Evolutionary conservation across 164 flowering plant species (phyloP), one percentile per base, ranked within the genome.

Genomic region (Liriodendron chinense): DNA sequence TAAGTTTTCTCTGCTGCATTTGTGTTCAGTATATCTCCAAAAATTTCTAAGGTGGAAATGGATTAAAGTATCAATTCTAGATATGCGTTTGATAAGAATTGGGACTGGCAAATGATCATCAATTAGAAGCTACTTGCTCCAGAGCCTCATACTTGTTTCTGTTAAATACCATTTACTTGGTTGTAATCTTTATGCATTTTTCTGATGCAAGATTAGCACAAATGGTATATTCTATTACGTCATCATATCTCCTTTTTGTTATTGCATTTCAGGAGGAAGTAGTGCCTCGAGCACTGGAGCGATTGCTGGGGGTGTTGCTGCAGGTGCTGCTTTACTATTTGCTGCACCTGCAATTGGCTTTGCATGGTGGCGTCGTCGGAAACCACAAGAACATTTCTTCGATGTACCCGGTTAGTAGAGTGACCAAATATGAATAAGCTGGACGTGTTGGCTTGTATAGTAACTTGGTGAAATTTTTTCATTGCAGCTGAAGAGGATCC

Each of bases 271-370:
- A 76, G 74, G 71, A 67, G 84, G 84, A 34, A 82, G n/a, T 72
- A 77, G 74, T 70, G 81, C 78, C 3, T 72, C 84, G 64, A 82
- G 82, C 76, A 86, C 86, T 65, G 88, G 85, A 72, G 84, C 84
- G 3, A 86, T 84, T 76, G 85, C 86, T 69, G 88, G 86, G 57
- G 88, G 85, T 47, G 88, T 86, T 73, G 88, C 86, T 72, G 86
- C 83, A 63, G 88, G 86, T 78, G 88, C 85, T 70, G 88, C 86
- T 67, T 70, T 86, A 47, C 68, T 86, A 47, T 84, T 86, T 81
- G 86, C 86, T 77, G 86, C 84, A 34, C 87, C 84, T 72, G 87
- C 85, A 16, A 78, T 86, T 76, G 88, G 81, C 25, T 80, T 86
- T 81, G 84, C 84, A 43, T 81, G 83, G 83, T 86, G 86, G 86